phyloP scores from a whole-genome alignment of 139 green algal species.

The Edaphochlamys debaryana region DNA sequence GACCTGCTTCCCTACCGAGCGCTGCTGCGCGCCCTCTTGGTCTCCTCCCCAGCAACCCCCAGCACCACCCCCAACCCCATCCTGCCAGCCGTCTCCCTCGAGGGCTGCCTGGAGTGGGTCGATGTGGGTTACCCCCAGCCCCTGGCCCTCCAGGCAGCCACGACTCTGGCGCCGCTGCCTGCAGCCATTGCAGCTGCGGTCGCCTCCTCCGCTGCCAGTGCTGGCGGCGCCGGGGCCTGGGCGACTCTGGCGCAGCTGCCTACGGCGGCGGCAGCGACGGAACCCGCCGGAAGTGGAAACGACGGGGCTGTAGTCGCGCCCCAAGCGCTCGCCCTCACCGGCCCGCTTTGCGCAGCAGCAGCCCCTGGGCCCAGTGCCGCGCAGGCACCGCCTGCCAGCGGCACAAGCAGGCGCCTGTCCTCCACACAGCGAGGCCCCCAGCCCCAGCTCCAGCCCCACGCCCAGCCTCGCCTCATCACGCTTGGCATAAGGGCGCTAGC shows the following conservation, averaged over 20 bases:
- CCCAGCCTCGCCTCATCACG: too few species aligned
- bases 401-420: too few species aligned
- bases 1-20: not conserved
- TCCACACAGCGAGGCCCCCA: too few species aligned
- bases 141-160: not conserved
- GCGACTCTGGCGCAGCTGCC: not conserved
- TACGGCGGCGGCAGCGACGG: not conserved
- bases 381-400: too few species aligned
- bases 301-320: not conserved
- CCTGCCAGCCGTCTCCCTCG: not conserved
- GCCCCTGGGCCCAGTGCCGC: too few species aligned
- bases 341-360: not conserved
- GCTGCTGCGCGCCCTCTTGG: conserved; percentile 3
- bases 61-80: not conserved
- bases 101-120: not conserved
- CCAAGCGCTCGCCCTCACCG: too few species aligned
- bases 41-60: not conserved
- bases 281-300: not conserved
- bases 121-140: not conserved
- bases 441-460: too few species aligned
- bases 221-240: not conserved
- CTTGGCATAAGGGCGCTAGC: too few species aligned
- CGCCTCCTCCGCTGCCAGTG: too few species aligned
- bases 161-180: not conserved
- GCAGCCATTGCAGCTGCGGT: not conserved